Evolutionary conservation across 176 grass and related monocot species (phyloP), one percentile per base, ranked within the genome.

Genomic region (Carex cristatella): DNA sequence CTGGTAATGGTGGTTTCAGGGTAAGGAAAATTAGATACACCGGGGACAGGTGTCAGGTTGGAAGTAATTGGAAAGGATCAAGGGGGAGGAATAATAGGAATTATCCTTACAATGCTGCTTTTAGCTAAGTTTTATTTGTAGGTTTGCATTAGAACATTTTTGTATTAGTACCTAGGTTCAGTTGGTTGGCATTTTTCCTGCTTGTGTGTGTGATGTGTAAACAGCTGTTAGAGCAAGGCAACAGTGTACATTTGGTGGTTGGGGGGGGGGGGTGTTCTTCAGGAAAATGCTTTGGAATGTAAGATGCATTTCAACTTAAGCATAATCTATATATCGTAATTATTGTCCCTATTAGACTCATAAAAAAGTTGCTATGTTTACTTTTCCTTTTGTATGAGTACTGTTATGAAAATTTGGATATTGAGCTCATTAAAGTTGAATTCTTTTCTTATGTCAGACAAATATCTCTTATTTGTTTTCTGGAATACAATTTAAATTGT

Each of bases 11-110:
- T 46, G 81, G 81, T 83, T 83, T 69, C 56, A 67, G 44, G 48
- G 81, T 55, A 10, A 83, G 81, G 40, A 83, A 83, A 66, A 15
- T 83, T 46, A 63, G 81, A 66, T 83, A 66, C 42, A 83, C 13
- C 0, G 44, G 81, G 7, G 81, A 83, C 23, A 32, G 63, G n/a
- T 83, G 81, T 66, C 42, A 69, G 48, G 51, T 30, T 35, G 74
- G 74, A 19, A 69, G 28, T 81, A 81, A 83, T 51, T 83, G 81
- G 42, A 33, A 40, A 66, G 61, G 81, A n/a, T 54, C 19, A 5
- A 69, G 38, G 14, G 35, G 81, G 63, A 83, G 63, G 23, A 81
- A 65, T 81, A 81, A 65, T 46, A 81, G 61, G 58, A 63, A 61
- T 65, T 81, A 42, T 65, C 79, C 59, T 42, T 64, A 65, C 61